Conservation (phyloP, 2,329 filamentous ascomycete genomes). For the Aspergillus sclerotialis region DNA sequence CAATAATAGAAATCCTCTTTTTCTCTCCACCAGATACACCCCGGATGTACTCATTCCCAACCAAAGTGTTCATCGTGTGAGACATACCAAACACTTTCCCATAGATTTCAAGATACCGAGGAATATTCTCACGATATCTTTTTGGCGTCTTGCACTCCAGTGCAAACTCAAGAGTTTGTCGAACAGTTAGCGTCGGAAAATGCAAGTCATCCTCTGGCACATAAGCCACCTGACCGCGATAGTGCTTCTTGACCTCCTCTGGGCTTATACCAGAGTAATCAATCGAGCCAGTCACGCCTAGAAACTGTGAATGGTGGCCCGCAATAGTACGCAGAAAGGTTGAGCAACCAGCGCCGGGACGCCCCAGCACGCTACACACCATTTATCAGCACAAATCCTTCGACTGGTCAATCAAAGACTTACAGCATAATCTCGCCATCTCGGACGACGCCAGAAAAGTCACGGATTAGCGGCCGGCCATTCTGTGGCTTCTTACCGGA, state of each 20-base stretch:
- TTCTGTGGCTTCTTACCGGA: constrained; percentile 36
- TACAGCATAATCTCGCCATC: constrained; percentile 60
- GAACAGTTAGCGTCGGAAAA: constrained; percentile 63
- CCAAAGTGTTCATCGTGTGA: constrained; percentile 63
- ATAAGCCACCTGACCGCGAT: constrained; percentile 64
- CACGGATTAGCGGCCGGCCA: constrained; percentile 50
- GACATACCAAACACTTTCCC: constrained; percentile 66
- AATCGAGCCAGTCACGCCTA: constrained; percentile 58
- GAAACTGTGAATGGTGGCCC: constrained; percentile 58
- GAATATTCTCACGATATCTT: constrained; percentile 52
- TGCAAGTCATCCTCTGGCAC: constrained; percentile 67
- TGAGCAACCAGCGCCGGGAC: constrained; percentile 63
- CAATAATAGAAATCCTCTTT: constrained; percentile 67
- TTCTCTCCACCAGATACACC: constrained; percentile 69
- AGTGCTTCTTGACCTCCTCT: constrained; percentile 56
- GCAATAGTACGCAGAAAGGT: constrained; percentile 66
- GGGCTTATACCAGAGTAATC: constrained; percentile 62
- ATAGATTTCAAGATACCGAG: constrained; percentile 58
- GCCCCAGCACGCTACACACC: constrained; percentile 47
- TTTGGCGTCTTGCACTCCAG: constrained; percentile 64
- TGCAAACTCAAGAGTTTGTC: constrained; percentile 65
- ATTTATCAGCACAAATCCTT: neutral
- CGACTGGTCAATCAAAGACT: constrained; percentile 7
- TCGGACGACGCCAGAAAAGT: constrained; percentile 59
- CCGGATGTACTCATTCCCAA: constrained; percentile 46